Percentiles rank a stretch among this genome's conserved stretches.
These are phyloP conservation scores for Smithsoniella earleae DNA, from an alignment of 163 green algal genomes.

Conservation along the genomic window DNA sequence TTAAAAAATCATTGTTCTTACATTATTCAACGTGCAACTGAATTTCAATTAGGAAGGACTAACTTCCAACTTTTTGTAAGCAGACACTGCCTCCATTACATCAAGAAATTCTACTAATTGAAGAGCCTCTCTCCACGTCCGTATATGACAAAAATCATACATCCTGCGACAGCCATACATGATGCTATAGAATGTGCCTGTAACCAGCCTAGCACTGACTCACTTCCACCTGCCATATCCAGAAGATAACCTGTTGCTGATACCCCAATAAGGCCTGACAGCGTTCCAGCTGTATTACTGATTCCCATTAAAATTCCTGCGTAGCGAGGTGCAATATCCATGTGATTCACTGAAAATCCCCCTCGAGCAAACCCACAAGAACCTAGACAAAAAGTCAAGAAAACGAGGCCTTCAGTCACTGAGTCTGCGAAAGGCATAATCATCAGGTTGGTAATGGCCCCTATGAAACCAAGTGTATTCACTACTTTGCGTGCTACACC, in stretches of 20 bases:
- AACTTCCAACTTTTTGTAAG: too few relatives aligned
- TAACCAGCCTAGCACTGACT: conserved; percentile 45
- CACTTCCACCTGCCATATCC: conserved; percentile 45
- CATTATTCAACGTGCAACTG: too few relatives aligned
- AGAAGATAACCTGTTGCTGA: conserved; percentile 65
- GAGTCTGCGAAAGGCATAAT: conserved; percentile 64
- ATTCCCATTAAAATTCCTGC: conserved; percentile 91
- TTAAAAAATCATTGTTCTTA: too few relatives aligned
- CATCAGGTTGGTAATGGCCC: conserved; percentile 52
- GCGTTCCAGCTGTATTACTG: conserved; percentile 80
- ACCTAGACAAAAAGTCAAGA: conserved; percentile 55
- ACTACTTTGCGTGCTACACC: conserved; percentile 61
- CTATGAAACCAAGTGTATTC: conserved; percentile 63
- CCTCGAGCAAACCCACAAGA: conserved; percentile 63
- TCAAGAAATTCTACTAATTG: too few relatives aligned
- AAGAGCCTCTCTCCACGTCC: conserved; percentile 58
- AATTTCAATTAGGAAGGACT: too few relatives aligned
- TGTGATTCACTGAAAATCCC: conserved; percentile 88
- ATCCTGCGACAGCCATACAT: conserved; percentile 18
- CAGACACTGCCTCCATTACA: too few relatives aligned
- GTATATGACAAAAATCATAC: conserved; percentile 29
- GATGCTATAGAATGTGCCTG: conserved; percentile 28
- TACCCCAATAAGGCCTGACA: conserved; percentile 74
- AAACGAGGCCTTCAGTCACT: conserved; percentile 45
- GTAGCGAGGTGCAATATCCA: conserved; percentile 92